Conservation (phyloP, 345 rosid species). For the Aethionema arabicum region DNA sequence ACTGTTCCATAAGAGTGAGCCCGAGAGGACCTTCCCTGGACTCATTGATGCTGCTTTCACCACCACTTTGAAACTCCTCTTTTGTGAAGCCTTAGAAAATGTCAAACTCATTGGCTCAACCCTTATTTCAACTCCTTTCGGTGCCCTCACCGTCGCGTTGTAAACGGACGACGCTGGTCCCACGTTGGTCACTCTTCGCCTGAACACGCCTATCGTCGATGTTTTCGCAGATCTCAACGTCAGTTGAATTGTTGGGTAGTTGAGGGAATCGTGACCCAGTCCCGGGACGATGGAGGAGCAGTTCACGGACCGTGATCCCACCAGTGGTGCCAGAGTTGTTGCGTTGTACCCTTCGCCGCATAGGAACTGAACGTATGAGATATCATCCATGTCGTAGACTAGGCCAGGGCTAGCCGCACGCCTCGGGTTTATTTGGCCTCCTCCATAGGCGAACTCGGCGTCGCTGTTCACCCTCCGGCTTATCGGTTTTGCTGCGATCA, state of each 20-base stretch:
- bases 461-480: slow-evolving; percentile 50
- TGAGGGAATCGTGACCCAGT: slow-evolving; percentile 67
- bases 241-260: slow-evolving; percentile 86
- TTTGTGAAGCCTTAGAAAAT: slow-evolving; percentile 48
- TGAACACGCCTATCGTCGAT: slow-evolving; percentile 48
- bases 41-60: slow-evolving; percentile 55
- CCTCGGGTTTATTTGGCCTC: slow-evolving; percentile 72
- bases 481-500: slow-evolving; percentile 60
- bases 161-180: slow-evolving; percentile 52
- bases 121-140: slow-evolving; percentile 57
- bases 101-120: slow-evolving; percentile 57
- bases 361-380: slow-evolving; percentile 77
- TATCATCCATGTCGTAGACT: slow-evolving; percentile 67
- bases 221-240: slow-evolving; percentile 30
- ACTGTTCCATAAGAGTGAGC: slow-evolving; percentile 72
- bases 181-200: slow-evolving; percentile 74
- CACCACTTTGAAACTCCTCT: slow-evolving; percentile 67
- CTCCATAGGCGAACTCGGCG: slow-evolving; percentile 81
- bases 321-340: slow-evolving; percentile 51
- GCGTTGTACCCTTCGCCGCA: slow-evolving; percentile 73
- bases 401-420: slow-evolving; percentile 67
- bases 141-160: slow-evolving; percentile 59
- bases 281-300: slow-evolving; percentile 75
- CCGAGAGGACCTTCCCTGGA: slow-evolving; percentile 49
- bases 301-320: slow-evolving; percentile 49